These are phyloP conservation scores for Pichia sp. DNA, from an alignment of 1,139 yeast species.

Conservation along the genomic window DNA sequence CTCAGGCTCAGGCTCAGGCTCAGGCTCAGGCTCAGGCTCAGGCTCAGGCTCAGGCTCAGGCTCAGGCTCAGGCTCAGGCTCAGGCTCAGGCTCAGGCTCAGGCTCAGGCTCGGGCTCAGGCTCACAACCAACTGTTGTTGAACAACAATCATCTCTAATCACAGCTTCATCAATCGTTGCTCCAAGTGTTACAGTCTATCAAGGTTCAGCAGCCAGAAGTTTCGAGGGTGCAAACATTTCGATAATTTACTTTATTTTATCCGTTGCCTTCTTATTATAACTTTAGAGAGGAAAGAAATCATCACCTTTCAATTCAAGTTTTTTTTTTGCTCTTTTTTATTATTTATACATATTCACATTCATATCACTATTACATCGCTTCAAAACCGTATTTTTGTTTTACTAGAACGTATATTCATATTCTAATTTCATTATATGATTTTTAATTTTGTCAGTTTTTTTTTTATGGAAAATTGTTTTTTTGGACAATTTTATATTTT, in stretches of 20 bases:
- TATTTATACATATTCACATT: background rate
- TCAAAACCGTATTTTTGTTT: too few species aligned
- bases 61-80: background rate
- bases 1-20: too few species aligned
- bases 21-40: background rate
- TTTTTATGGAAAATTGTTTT: too few species aligned
- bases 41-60: background rate
- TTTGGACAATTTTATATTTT: too few species aligned
- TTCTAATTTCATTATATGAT: too few species aligned
- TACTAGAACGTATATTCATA: too few species aligned
- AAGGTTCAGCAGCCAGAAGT: background rate
- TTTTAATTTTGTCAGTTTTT: too few species aligned
- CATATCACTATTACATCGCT: too few species aligned
- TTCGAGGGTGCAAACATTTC: background rate
- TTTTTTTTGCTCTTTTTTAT: background rate
- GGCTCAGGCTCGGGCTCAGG: too few species aligned
- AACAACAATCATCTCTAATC: background rate
- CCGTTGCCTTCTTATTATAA: background rate
- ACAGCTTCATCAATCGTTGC: background rate
- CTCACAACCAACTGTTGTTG: background rate
- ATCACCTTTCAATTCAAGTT: too few species aligned
- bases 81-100: too few species aligned
- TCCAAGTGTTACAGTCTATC: background rate
- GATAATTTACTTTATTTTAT: background rate
- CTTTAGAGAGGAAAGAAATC: background rate